These are phyloP conservation scores for Xylaria sp. DNA, from an alignment of 2,329 filamentous ascomycete species.

Conservation along the genomic window DNA sequence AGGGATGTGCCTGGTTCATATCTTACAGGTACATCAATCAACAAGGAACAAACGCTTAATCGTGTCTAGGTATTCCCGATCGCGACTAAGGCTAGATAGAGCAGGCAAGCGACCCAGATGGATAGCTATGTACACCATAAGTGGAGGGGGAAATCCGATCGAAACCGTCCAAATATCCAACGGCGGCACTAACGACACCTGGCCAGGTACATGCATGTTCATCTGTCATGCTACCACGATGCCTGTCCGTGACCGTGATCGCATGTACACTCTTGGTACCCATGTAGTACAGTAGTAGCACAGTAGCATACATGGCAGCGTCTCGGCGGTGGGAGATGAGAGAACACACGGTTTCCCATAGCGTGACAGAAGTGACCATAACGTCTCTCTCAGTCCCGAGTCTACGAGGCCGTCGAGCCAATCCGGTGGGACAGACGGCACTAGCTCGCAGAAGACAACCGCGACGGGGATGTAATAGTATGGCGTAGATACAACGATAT, in stretches of 20 bases:
- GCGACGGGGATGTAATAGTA: slow-evolving; percentile 27
- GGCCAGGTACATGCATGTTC: slow-evolving; percentile 52
- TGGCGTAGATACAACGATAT: slow-evolving; percentile 22
- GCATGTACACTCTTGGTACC: slow-evolving; percentile 49
- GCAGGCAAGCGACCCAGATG: slow-evolving; percentile 51
- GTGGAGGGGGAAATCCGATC: slow-evolving; percentile 49
- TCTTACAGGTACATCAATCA: slow-evolving; percentile 42
- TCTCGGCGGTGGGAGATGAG: slow-evolving; percentile 44
- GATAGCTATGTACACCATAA: slow-evolving; percentile 37
- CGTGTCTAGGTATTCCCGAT: slow-evolving; percentile 48
- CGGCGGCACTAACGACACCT: slow-evolving; percentile 37
- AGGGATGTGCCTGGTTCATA: slow-evolving; percentile 55
- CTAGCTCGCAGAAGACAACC: slow-evolving; percentile 40
- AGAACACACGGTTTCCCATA: slow-evolving; percentile 27
- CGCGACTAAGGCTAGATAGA: slow-evolving; percentile 54
- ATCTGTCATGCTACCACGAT: slow-evolving; percentile 53
- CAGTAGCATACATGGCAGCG: slow-evolving; percentile 44
- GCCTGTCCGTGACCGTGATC: slow-evolving; percentile 48
- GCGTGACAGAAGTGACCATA: slow-evolving; percentile 42
- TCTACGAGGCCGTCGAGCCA: slow-evolving; percentile 40
- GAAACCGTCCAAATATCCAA: slow-evolving; percentile 40
- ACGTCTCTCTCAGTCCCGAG: slow-evolving; percentile 39
- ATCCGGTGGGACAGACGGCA: slow-evolving; percentile 41
- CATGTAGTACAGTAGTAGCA: slow-evolving; percentile 36
- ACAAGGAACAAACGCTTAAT: slow-evolving; percentile 45